Evolutionary conservation across 345 rosid genomes (phyloP), one percentile per base, ranked within the genome.

Genomic region (Cardiospermum halicacabum): DNA sequence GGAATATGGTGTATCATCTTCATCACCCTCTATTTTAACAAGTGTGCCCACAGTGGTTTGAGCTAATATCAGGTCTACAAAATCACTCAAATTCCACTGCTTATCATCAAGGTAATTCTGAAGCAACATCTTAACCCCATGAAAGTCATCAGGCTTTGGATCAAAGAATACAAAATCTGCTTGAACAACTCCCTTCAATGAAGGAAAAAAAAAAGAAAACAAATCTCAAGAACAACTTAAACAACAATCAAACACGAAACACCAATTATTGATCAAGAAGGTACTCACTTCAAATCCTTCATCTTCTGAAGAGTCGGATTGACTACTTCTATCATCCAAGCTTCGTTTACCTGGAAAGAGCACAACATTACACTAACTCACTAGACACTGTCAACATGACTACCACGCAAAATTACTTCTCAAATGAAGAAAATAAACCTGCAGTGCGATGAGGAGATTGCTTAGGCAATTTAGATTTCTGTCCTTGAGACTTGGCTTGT

Each of bases 111-210:
- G 91, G 76, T 83, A 91, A 66, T 77, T 74, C 43, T 77, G 91
- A 43, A 91, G 68, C 64, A 91, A 76, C 5, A 76, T 73, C 84
- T 85, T 91, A 64, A 85, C 91, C 10, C 97, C 95, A 11, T 89
- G 89, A 58, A 89, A 94, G 54, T 94, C 96, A 9, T 80, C 76
- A 1, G 80, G 66, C 78, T 91, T 94, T 0, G 96, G 97, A 78
- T 91, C 99, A 74, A 87, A 85, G 80, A 94, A 94, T 22, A 80
- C 92, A 69, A 94, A 91, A 73, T 94, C 99, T 13, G 92, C 92
- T 81, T 94, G 93, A 5, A 91, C 86, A 64, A 63, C 79, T 64
- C 77, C 93, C 96, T 94, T 58, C 65, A 76, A 65, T 54, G 65
- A 11, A 34, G 24, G 22, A 58, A n/a, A 36, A 11, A 56, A 11